Conservation (phyloP, 768 basidiomycete genomes). For the Trametes maxima region DNA sequence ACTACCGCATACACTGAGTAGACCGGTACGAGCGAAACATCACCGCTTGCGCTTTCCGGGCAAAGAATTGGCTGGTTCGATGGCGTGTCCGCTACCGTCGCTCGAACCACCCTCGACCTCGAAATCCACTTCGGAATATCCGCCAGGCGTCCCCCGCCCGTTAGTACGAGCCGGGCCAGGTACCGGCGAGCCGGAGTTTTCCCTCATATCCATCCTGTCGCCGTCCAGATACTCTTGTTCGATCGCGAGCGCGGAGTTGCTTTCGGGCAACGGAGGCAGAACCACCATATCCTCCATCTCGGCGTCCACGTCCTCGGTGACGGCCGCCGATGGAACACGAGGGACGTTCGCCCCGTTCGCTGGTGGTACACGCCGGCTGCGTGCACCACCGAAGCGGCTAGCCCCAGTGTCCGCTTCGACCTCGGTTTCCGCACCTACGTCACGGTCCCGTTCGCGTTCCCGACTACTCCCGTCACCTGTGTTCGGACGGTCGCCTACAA, state of each 20-base stretch:
- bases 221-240: slow-evolving; percentile 16
- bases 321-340: background rate
- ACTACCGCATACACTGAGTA: background rate
- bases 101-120: slow-evolving; percentile 27
- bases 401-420: slow-evolving; percentile 32
- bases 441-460: slow-evolving; percentile 24
- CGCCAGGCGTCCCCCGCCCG: slow-evolving; percentile 11
- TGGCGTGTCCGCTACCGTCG: slow-evolving; percentile 22
- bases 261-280: slow-evolving; percentile 32
- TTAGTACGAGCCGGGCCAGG: slow-evolving; percentile 17
- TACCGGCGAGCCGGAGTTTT: slow-evolving; percentile 26
- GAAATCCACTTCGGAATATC: slow-evolving; percentile 22
- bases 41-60: slow-evolving; percentile 37
- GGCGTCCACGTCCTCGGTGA: slow-evolving; percentile 28
- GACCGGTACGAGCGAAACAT: background rate
- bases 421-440: slow-evolving; percentile 37
- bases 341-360: slow-evolving; percentile 2
- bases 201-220: slow-evolving; percentile 21
- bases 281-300: slow-evolving; percentile 30
- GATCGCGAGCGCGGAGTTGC: slow-evolving; percentile 21
- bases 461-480: slow-evolving; percentile 24
- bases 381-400: slow-evolving; percentile 23
- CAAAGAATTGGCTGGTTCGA: slow-evolving; percentile 20
- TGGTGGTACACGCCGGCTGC: slow-evolving; percentile 21
- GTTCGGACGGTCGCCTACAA: slow-evolving; percentile 27